Conservation (phyloP, 176 grass and related monocot species). For the Cocos nucifera region DNA sequence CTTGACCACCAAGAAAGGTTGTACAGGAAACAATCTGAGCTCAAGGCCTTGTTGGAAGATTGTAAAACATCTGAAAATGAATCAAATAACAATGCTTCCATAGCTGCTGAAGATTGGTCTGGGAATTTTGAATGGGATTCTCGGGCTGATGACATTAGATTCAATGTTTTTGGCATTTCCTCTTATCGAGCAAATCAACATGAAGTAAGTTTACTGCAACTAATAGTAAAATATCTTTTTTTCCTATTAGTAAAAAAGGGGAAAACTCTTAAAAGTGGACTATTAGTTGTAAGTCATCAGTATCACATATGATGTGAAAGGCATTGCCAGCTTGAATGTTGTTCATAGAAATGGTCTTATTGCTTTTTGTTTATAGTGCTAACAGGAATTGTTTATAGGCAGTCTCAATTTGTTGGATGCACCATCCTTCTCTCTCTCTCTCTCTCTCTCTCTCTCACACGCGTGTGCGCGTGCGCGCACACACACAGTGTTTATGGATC, state of each 20-base stretch:
- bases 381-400: too few relatives aligned
- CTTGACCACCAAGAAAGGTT: conserved; percentile 74
- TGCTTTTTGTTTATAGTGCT: too few relatives aligned
- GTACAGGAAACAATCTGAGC: conserved; percentile 48
- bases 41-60: conserved; percentile 59
- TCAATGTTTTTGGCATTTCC: conserved; percentile 81
- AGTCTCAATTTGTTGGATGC: too few relatives aligned
- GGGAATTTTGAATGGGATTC: conserved; percentile 72
- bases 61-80: conserved; percentile 31
- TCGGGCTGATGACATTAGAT: conserved; percentile 47
- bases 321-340: too few relatives aligned
- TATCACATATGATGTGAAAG: too few relatives aligned
- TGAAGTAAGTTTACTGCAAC: conserved; percentile 46
- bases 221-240: neutral
- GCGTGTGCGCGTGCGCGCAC: too few relatives aligned
- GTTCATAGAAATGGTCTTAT: too few relatives aligned
- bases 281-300: too few relatives aligned
- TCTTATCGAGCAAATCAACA: conserved; percentile 79
- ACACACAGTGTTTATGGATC: too few relatives aligned
- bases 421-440: too few relatives aligned
- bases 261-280: neutral
- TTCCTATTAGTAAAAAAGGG: neutral
- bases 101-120: conserved; percentile 53
- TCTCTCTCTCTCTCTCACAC: too few relatives aligned
- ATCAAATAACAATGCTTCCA: conserved; percentile 17